A percentile compares a stretch with the other conserved stretches of the same genome.
Evolutionary conservation across 2,329 filamentous ascomycete genomes (phyloP).

Genomic region (Ophiocordyceps unilateralis): DNA sequence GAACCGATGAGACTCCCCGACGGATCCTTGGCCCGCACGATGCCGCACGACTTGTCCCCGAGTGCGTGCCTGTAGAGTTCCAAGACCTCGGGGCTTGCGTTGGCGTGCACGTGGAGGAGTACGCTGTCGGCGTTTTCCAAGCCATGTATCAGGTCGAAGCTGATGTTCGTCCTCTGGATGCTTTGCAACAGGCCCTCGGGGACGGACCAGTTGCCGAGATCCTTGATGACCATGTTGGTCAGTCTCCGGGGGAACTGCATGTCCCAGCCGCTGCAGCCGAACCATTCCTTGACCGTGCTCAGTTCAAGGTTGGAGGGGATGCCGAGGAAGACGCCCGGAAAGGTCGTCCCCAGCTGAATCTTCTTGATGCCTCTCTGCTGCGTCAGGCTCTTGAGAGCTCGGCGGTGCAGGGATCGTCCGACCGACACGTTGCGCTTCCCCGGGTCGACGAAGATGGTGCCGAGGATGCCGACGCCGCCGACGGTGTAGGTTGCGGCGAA

Average conservation of each 20-base stretch:
- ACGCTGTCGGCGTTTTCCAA: conserved; percentile 59
- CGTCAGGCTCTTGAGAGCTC: conserved; percentile 57
- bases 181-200: conserved; percentile 62
- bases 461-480: conserved; percentile 56
- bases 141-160: conserved; percentile 72
- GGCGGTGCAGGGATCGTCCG: conserved; percentile 72
- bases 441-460: conserved; percentile 79
- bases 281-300: conserved; percentile 52
- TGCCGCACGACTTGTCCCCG: conserved; percentile 55
- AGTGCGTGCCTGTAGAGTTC: conserved; percentile 68
- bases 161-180: conserved; percentile 54
- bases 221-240: conserved; percentile 54
- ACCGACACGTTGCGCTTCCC: conserved; percentile 75
- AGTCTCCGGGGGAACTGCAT: conserved; percentile 38
- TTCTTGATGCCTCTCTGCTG: conserved; percentile 58
- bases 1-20: conserved; percentile 56
- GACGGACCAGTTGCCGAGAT: conserved; percentile 55
- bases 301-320: conserved; percentile 43
- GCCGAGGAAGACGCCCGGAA: conserved; percentile 75
- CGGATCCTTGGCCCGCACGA: conserved; percentile 63
- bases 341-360: conserved; percentile 63
- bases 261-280: conserved; percentile 82
- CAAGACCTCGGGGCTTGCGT: conserved; percentile 58
- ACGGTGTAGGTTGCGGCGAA: conserved; percentile 83
- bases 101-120: conserved; percentile 55